phyloP scores from a whole-genome alignment of 148 eudicot genomes.

The Bassia scoparia region DNA sequence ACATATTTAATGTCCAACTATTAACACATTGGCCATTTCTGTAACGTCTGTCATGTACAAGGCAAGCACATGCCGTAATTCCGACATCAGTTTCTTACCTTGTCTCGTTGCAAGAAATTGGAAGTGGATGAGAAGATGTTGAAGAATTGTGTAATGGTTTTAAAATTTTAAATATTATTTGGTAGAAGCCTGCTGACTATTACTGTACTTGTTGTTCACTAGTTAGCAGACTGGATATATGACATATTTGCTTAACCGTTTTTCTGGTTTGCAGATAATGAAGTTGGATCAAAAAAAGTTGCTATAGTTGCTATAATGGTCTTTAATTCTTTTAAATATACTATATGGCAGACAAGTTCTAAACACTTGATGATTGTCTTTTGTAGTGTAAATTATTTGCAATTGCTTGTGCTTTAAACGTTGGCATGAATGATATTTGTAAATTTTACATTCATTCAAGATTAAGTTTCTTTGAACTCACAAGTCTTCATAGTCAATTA shows the following conservation, averaged over 20 bases:
- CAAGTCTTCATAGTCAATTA: not conserved
- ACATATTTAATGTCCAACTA: not conserved
- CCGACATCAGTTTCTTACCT: not conserved
- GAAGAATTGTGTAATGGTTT: not conserved
- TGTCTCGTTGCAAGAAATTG: not conserved
- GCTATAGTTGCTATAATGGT: too few species aligned
- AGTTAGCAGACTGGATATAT: too few species aligned
- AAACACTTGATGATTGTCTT: not conserved
- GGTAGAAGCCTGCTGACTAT: not conserved
- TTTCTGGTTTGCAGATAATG: too few species aligned
- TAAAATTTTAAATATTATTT: not conserved
- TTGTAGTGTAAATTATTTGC: not conserved
- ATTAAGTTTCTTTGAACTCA: not conserved
- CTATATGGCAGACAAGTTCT: too few species aligned
- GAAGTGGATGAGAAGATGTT: too few species aligned
- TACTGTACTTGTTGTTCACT: not conserved
- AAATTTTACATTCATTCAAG: too few species aligned
- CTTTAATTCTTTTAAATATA: too few species aligned
- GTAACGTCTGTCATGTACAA: not conserved
- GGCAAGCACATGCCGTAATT: not conserved
- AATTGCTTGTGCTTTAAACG: not conserved
- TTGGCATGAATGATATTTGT: too few species aligned
- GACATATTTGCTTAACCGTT: too few species aligned
- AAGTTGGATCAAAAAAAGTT: too few species aligned
- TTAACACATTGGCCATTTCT: not conserved